Conservation (phyloP, 2,329 filamentous ascomycete species). For the Epicoccum sorghinum region DNA sequence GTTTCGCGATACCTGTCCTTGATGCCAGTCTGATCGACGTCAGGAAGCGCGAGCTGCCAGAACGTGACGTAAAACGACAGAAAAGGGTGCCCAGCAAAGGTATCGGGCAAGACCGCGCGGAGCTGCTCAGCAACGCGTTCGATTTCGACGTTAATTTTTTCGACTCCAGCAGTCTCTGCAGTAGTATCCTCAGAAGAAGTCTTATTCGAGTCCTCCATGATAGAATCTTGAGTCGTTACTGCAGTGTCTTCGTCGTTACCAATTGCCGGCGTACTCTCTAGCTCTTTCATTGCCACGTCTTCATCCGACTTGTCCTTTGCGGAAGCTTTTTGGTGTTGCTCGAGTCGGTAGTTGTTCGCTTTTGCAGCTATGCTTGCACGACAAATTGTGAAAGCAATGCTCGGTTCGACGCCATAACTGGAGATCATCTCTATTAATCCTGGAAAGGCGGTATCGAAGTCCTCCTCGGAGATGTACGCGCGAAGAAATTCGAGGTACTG, state of each 20-base stretch:
- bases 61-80: slow-evolving; percentile 87
- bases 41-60: slow-evolving; percentile 86
- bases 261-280: slow-evolving; percentile 19
- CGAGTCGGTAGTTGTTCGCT: slow-evolving; percentile 45
- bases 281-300: slow-evolving; percentile 53
- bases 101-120: slow-evolving; percentile 63
- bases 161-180: neutral
- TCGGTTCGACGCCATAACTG: slow-evolving; percentile 79
- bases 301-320: slow-evolving; percentile 50
- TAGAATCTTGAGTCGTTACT: slow-evolving; percentile 37
- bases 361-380: slow-evolving; percentile 69
- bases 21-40: slow-evolving; percentile 66
- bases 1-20: slow-evolving; percentile 80
- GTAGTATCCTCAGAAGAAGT: neutral
- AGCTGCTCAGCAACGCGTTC: slow-evolving; percentile 76
- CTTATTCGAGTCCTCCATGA: slow-evolving; percentile 49
- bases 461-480: slow-evolving; percentile 73
- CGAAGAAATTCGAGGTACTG: slow-evolving; percentile 91
- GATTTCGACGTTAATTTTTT: slow-evolving; percentile 67
- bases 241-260: slow-evolving; percentile 15
- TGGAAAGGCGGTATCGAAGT: slow-evolving; percentile 82
- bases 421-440: slow-evolving; percentile 74
- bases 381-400: slow-evolving; percentile 83
- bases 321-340: slow-evolving; percentile 30
- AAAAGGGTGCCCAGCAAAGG: slow-evolving; percentile 73